phyloP scores from a whole-genome alignment of 305 asterid species.

The Fraxinus velutina region DNA sequence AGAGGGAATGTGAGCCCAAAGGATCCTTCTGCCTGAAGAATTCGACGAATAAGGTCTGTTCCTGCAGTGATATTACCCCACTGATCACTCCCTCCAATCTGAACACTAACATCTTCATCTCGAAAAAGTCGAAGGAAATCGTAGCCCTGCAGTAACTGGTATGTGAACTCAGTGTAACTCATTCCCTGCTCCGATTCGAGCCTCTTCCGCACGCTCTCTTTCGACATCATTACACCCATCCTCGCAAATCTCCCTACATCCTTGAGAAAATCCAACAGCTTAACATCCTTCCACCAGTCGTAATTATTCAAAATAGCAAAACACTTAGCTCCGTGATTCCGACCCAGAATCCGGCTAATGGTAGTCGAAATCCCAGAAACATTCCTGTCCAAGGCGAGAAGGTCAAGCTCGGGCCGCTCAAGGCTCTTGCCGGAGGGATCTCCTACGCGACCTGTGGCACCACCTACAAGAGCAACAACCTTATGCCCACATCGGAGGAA shows the following conservation, averaged over 20 bases:
- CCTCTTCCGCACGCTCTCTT: constrained; percentile 76
- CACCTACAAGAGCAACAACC: constrained; percentile 75
- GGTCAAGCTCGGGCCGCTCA: constrained; percentile 80
- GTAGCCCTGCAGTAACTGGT: constrained; percentile 78
- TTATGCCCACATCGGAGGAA: constrained; percentile 78
- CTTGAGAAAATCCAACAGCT: constrained; percentile 59
- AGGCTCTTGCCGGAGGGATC: constrained; percentile 88
- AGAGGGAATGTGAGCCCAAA: constrained; percentile 81
- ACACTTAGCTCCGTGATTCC: constrained; percentile 23
- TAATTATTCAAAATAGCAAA: constrained; percentile 61
- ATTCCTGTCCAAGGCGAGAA: constrained; percentile 42
- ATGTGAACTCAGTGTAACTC: constrained; percentile 88
- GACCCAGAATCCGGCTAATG: constrained; percentile 41
- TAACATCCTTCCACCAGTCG: constrained; percentile 92
- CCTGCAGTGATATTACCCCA: constrained; percentile 96
- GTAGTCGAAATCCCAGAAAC: constrained; percentile 46
- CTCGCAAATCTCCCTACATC: constrained; percentile 67
- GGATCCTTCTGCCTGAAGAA: constrained; percentile 52
- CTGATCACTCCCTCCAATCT: constrained; percentile 91
- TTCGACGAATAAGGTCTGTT: constrained; percentile 75
- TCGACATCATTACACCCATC: constrained; percentile 86
- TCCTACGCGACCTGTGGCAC: constrained; percentile 92
- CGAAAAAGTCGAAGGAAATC: constrained; percentile 68
- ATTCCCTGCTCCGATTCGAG: constrained; percentile 77
- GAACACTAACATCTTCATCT: constrained; percentile 63